These are phyloP conservation scores for Coix lacrymajobi DNA, from an alignment of 176 grass and related monocot species.

Conservation along the genomic window DNA sequence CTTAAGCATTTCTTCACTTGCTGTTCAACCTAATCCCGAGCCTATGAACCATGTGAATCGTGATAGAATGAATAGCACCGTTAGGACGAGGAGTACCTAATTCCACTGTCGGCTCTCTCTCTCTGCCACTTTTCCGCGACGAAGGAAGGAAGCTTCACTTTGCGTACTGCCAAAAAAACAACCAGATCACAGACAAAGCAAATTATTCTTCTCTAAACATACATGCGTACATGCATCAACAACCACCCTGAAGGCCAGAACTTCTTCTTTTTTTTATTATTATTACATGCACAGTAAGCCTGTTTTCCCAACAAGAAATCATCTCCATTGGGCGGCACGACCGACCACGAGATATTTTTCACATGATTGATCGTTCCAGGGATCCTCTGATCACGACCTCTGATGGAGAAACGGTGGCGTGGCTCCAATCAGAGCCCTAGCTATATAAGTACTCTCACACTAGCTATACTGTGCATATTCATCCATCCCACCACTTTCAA, in stretches of 20 bases:
- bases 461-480: background rate
- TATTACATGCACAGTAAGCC: background rate
- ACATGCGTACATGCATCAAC: background rate
- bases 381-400: background rate
- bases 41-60: background rate
- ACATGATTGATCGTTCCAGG: background rate
- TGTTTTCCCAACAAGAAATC: background rate
- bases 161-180: background rate
- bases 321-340: background rate
- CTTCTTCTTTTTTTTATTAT: background rate
- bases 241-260: background rate
- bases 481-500: background rate
- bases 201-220: background rate
- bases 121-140: background rate
- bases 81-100: background rate
- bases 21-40: no score
- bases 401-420: background rate
- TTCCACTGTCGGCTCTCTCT: background rate
- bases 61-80: background rate
- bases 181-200: background rate
- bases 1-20: no score
- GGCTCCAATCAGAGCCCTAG: background rate
- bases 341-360: background rate
- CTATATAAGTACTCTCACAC: background rate
- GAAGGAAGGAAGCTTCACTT: conserved; percentile 14